Evolutionary conservation across 179 eudicot genomes (phyloP), one percentile per base, ranked within the genome.

Genomic region (Vitellaria paradoxa): DNA sequence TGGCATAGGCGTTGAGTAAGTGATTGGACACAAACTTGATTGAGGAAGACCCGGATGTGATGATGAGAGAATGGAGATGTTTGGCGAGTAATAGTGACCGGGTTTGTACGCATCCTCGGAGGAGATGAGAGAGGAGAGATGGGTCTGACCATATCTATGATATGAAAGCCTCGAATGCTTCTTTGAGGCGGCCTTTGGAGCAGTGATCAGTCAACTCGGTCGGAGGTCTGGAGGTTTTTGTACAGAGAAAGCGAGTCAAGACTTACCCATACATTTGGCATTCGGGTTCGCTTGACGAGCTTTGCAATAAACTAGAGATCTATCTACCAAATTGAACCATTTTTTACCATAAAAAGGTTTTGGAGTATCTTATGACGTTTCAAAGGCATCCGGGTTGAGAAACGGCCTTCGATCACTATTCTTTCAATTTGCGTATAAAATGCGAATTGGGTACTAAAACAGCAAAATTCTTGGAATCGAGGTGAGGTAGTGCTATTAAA

Each of bases 21-120:
- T 91, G 91, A 77, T 94, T 94, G 82, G 80, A 80, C 2, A 90
- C 59, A 76, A 90, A 94, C 85, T 81, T 93, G 86, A 85, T 84
- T 30, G 74, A 26, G 17, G 78, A 85, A 59, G 85, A 88, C 47
- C 97, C 98, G 61, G 90, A 85, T 30, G 92, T 82, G 23, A 89
- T 83, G 47, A 85, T 84, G 76, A 93, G 52, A 45, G 89, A 81
- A 82, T 94, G 97, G 77, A 94, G 84, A 77, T 91, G 97, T 77
- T 86, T 86, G 75, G 84, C 81, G 42, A 81, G 82, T 11, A 81
- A 79, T 5, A 87, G 77, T 1, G 94, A 90, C 18, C 78, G 80
- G 75, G 57, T 70, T 55, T 84, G 74, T 21, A 94, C 70, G 81
- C 93, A 90, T 80, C 81, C 82, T 70, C 85, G 84, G 78, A 94